Conservation (phyloP, 192 early-diverging fungal species). For the Umbelopsis sp. region DNA sequence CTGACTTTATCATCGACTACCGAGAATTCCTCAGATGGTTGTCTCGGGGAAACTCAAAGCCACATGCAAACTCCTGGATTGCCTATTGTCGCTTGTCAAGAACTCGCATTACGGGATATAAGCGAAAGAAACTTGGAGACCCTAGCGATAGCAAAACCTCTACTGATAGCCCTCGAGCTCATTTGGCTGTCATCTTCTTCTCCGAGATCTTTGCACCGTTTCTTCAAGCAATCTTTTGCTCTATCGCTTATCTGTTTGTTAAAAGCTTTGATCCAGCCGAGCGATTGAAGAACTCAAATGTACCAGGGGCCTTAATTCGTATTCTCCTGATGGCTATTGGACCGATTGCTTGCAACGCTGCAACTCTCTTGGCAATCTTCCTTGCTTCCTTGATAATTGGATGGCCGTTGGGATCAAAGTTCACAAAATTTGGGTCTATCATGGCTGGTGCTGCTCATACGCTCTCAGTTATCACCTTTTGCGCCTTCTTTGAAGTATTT, state of each 20-base stretch:
- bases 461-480: conserved; percentile 51
- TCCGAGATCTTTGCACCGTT: conserved; percentile 65
- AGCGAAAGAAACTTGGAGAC: conserved; percentile 64
- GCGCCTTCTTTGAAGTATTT: conserved; percentile 54
- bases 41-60: conserved; percentile 55
- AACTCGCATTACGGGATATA: conserved; percentile 64
- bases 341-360: conserved; percentile 60
- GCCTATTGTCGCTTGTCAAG: conserved; percentile 64
- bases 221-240: conserved; percentile 56
- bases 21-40: conserved; percentile 69
- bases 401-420: conserved; percentile 48
- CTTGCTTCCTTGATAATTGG: conserved; percentile 56
- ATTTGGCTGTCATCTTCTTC: conserved; percentile 59
- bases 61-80: conserved; percentile 69
- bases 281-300: conserved; percentile 8
- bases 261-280: conserved; percentile 45
- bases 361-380: conserved; percentile 55
- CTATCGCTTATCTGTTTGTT: conserved; percentile 56
- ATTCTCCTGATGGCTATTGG: conserved; percentile 53
- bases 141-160: conserved; percentile 42
- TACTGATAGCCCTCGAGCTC: conserved; percentile 60
- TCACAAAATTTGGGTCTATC: conserved; percentile 49
- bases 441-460: conserved; percentile 63
- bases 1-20: conserved; percentile 70
- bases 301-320: conserved; percentile 45